These are phyloP conservation scores for Arxiozyma telluris DNA, from an alignment of 1,139 yeast genomes.

Conservation along the genomic window DNA sequence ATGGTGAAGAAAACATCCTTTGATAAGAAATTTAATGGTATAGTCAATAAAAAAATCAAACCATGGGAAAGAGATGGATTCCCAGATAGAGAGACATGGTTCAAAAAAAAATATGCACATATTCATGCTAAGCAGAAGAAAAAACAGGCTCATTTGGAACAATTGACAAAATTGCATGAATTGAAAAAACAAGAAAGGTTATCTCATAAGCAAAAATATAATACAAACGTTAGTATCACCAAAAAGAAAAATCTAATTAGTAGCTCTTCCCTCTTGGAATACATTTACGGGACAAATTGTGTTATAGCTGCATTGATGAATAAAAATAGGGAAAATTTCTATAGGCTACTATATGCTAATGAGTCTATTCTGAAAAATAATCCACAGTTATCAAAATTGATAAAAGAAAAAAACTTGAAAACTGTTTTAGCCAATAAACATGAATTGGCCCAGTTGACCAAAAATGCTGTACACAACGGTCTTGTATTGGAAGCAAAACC, in stretches of 20 bases:
- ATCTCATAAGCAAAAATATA: neutral
- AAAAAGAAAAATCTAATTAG: conserved; percentile 4
- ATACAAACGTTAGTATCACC: neutral
- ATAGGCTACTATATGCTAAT: conserved; percentile 43
- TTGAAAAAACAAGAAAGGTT: neutral
- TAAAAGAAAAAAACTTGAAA: conserved; percentile 39
- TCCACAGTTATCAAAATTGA: conserved; percentile 38
- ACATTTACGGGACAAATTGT: conserved; percentile 68
- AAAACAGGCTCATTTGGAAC: conserved; percentile 13
- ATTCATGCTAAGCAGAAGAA: conserved; percentile 42
- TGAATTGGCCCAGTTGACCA: conserved; percentile 51
- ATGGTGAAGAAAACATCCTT: conserved; percentile 1
- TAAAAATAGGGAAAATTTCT: conserved; percentile 44
- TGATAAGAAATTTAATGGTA: conserved; percentile 2
- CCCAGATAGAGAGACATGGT: conserved; percentile 44
- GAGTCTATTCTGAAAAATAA: conserved; percentile 23
- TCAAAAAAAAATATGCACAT: conserved; percentile 48
- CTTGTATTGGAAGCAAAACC: conserved; percentile 63
- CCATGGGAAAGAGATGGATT: conserved; percentile 54
- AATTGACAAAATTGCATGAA: neutral
- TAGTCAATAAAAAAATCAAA: conserved; percentile 18
- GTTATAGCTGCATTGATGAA: conserved; percentile 62
- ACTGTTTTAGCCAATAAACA: conserved; percentile 42
- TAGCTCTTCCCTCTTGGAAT: conserved; percentile 49
- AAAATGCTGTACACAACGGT: conserved; percentile 77